Percentiles rank a stretch among this genome's conserved stretches.
Evolutionary conservation across 768 basidiomycete genomes (phyloP).

Genomic region (Dioszegia hungarica): DNA sequence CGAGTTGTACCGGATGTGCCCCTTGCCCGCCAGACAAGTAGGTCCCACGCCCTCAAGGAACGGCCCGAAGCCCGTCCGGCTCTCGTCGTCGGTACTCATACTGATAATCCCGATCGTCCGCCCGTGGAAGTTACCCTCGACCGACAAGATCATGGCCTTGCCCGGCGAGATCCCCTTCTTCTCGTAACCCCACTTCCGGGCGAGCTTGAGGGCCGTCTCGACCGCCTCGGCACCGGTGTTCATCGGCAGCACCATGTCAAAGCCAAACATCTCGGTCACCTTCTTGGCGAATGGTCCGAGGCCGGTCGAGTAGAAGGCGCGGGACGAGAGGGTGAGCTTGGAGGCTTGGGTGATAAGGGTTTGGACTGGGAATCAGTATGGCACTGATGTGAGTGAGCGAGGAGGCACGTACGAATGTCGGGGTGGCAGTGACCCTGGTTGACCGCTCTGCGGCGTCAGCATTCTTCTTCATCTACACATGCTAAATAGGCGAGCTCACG

Average conservation of each 20-base stretch:
- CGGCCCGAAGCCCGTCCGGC: conserved; percentile 81
- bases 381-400: neutral
- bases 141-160: conserved; percentile 78
- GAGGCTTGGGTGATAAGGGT: conserved; percentile 79
- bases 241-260: conserved; percentile 96
- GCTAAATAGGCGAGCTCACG: conserved; percentile 56
- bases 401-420: conserved; percentile 24
- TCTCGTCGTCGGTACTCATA: conserved; percentile 87
- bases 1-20: conserved; percentile 75
- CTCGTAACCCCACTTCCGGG: conserved; percentile 94
- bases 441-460: conserved; percentile 59
- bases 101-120: conserved; percentile 83
- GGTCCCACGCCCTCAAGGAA: conserved; percentile 83
- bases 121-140: conserved; percentile 91
- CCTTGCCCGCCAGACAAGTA: conserved; percentile 56
- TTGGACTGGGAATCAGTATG: conserved; percentile 65
- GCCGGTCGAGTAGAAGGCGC: conserved; percentile 91
- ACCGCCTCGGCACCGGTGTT: conserved; percentile 99
- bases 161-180: conserved; percentile 76
- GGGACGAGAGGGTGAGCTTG: conserved; percentile 84
- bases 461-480: neutral
- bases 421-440: conserved; percentile 63
- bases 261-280: conserved; percentile 77
- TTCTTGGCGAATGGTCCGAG: conserved; percentile 86
- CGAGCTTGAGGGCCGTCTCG: conserved; percentile 91